Evolutionary conservation across 1,284 basidiomycete genomes (phyloP).

Genomic region (Cutaneotrichosporon cavernicola): DNA sequence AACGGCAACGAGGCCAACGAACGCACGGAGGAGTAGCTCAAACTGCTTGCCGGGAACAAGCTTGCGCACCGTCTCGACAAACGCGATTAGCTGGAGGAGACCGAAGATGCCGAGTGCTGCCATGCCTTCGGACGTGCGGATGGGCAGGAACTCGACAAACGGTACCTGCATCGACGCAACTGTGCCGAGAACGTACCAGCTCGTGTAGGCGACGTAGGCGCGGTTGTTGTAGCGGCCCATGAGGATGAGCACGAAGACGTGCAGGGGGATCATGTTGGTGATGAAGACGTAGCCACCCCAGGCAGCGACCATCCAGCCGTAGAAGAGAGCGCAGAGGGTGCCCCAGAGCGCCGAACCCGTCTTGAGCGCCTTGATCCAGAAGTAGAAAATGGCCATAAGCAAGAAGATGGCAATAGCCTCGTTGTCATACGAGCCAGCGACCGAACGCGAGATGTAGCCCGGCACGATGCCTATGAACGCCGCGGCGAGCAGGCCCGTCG

Average conservation of each 20-base stretch:
- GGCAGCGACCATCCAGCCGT: conserved; percentile 99
- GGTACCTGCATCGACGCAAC: conserved; percentile 98
- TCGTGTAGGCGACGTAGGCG: conserved; percentile 92
- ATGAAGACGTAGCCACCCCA: conserved; percentile 99
- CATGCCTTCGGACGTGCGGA: conserved; percentile 98
- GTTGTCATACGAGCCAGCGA: conserved; percentile 99
- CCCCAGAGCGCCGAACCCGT: conserved; percentile 89
- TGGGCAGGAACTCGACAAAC: conserved; percentile 99
- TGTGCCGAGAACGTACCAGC: conserved; percentile 97
- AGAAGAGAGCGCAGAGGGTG: conserved; percentile 87
- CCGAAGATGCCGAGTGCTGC: conserved; percentile 96
- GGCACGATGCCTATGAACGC: conserved; percentile 98
- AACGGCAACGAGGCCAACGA: conserved; percentile 69
- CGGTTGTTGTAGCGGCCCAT: conserved; percentile 96
- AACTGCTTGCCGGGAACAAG: conserved; percentile 94
- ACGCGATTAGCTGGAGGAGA: conserved; percentile 92
- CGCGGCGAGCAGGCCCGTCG: conserved; percentile 93
- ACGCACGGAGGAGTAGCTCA: conserved; percentile 71
- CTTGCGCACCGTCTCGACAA: conserved; percentile 82
- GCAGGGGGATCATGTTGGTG: conserved; percentile 99
- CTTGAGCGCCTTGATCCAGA: conserved; percentile 97
- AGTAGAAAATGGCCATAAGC: conserved; percentile 98
- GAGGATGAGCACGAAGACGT: conserved; percentile 84
- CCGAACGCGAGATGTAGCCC: conserved; percentile 94
- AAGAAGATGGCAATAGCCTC: conserved; percentile 99